Evolutionary conservation across 768 basidiomycete genomes (phyloP).

Genomic region (Boletus sp.): DNA sequence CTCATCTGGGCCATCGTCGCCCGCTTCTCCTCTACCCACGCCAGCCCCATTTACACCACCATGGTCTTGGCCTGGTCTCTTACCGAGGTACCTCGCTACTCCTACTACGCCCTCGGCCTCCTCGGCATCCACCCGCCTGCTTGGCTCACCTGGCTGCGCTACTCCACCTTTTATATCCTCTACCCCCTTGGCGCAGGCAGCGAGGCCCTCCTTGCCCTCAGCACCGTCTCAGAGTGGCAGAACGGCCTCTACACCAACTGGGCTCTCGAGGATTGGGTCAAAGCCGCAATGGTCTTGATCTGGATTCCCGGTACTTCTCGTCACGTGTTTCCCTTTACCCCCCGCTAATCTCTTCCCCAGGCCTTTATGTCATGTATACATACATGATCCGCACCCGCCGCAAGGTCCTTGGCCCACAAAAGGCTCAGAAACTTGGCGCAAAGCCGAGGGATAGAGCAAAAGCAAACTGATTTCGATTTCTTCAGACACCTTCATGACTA

Average conservation of each 20-base stretch:
- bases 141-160: constrained; percentile 75
- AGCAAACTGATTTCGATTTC: constrained; percentile 7
- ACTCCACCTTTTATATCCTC: constrained; percentile 91
- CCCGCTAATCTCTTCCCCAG: constrained; percentile 23
- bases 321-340: background rate
- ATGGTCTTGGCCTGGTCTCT: constrained; percentile 94
- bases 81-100: constrained; percentile 90
- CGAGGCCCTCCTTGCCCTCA: constrained; percentile 82
- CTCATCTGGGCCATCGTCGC: constrained; percentile 78
- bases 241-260: constrained; percentile 44
- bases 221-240: constrained; percentile 62
- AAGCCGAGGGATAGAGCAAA: constrained; percentile 34
- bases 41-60: constrained; percentile 77
- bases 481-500: background rate
- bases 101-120: constrained; percentile 76
- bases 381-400: constrained; percentile 59
- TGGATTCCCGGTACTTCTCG: constrained; percentile 84
- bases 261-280: constrained; percentile 55
- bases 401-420: constrained; percentile 47
- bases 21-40: constrained; percentile 45
- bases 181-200: constrained; percentile 92
- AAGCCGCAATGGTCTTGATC: constrained; percentile 60
- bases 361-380: constrained; percentile 53
- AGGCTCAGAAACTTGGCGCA: constrained; percentile 32
- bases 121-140: constrained; percentile 49